Percentiles rank a stretch among this genome's conserved stretches.
These are phyloP conservation scores for Carnegiea gigantea DNA, from an alignment of 179 eudicot genomes.

Conservation along the genomic window DNA sequence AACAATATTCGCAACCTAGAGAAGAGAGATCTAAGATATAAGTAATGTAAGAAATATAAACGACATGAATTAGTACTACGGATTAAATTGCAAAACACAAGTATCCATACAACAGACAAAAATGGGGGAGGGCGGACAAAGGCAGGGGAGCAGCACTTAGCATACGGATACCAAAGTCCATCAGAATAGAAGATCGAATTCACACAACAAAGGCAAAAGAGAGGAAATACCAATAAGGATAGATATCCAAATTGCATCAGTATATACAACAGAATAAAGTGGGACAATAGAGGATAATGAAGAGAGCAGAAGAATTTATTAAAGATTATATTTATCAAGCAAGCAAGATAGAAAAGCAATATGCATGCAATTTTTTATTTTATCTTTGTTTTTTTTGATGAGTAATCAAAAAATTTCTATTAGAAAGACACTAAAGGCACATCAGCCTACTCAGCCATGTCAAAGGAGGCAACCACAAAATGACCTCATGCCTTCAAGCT, in stretches of 20 bases:
- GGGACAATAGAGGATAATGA: not conserved
- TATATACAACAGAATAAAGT: not conserved
- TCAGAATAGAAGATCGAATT: not conserved
- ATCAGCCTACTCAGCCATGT: no score
- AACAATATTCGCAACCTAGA: conserved; percentile 77
- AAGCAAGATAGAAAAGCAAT: not conserved
- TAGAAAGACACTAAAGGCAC: no score
- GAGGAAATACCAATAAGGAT: not conserved
- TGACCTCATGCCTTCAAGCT: no score
- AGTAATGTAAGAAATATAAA: not conserved
- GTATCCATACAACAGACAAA: not conserved
- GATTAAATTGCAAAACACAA: not conserved
- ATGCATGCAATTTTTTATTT: not conserved
- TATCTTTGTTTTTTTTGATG: no score
- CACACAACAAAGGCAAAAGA: not conserved
- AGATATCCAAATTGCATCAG: not conserved
- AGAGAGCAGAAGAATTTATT: not conserved
- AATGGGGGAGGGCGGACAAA: not conserved
- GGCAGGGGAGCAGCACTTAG: not conserved
- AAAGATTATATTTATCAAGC: not conserved
- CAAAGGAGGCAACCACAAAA: no score
- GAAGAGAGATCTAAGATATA: not conserved
- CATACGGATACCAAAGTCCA: not conserved
- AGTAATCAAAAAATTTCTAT: no score
- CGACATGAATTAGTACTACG: not conserved